Percentiles rank a stretch among this genome's conserved stretches.
Conservation (phyloP, 345 rosid genomes). For the Punica granatum region DNA sequence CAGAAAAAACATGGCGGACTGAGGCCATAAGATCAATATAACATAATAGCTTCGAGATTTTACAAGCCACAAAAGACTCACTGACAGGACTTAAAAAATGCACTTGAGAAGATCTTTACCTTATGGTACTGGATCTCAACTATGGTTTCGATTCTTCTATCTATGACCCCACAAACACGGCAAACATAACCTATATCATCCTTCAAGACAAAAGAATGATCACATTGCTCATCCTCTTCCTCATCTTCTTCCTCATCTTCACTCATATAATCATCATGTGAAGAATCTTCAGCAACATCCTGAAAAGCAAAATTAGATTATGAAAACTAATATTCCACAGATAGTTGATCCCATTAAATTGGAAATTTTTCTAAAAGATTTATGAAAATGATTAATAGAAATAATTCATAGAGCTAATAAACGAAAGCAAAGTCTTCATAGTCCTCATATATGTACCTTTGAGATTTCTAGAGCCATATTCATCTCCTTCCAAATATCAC, state of each 20-base stretch:
- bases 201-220: slow-evolving; percentile 68
- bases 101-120: slow-evolving; percentile 26
- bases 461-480: slow-evolving; percentile 55
- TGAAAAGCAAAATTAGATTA: slow-evolving; percentile 11
- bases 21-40: background rate
- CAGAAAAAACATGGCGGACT: background rate
- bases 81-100: background rate
- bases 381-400: background rate
- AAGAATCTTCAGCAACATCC: slow-evolving; percentile 42
- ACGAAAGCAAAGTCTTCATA: background rate
- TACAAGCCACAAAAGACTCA: background rate
- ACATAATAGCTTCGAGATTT: background rate
- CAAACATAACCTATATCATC: slow-evolving; percentile 96
- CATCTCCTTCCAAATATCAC: slow-evolving; percentile 88
- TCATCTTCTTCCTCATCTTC: slow-evolving; percentile 20
- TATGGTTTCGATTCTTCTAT: slow-evolving; percentile 63
- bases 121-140: slow-evolving; percentile 71
- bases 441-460: slow-evolving; percentile 37
- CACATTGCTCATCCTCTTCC: slow-evolving; percentile 58
- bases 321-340: background rate
- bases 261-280: slow-evolving; percentile 20
- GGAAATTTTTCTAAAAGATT: background rate
- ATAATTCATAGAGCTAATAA: background rate
- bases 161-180: slow-evolving; percentile 72
- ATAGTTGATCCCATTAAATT: background rate